Percentiles rank a stretch among this genome's conserved stretches.
Conservation (phyloP, 768 basidiomycete species). For the Xerocomellus chrysenteron region DNA sequence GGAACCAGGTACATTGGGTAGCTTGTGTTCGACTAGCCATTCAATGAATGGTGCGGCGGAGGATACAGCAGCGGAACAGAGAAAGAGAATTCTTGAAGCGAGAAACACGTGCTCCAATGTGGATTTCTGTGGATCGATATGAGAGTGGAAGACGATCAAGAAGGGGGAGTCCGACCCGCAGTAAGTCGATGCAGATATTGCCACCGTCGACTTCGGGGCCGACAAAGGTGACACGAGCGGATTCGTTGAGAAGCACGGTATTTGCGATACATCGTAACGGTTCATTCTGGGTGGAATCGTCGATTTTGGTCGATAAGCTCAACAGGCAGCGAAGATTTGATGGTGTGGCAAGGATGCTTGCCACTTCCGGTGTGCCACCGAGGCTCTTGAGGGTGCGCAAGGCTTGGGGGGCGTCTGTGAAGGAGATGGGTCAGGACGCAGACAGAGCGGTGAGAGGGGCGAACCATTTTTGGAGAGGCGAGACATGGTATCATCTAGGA, state of each 20-base stretch:
- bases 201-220: constrained; percentile 63
- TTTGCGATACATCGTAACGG: constrained; percentile 80
- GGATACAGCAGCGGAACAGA: constrained; percentile 57
- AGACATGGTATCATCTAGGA: constrained; percentile 39
- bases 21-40: constrained; percentile 65
- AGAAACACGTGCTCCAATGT: constrained; percentile 69
- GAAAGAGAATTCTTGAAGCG: constrained; percentile 72
- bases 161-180: constrained; percentile 49
- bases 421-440: not conserved
- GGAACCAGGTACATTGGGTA: constrained; percentile 38
- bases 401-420: constrained; percentile 63
- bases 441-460: constrained; percentile 3
- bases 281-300: constrained; percentile 60
- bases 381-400: constrained; percentile 73
- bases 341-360: constrained; percentile 54
- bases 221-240: constrained; percentile 57
- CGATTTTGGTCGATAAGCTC: constrained; percentile 47
- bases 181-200: constrained; percentile 49
- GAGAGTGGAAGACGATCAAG: constrained; percentile 6
- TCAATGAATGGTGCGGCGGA: constrained; percentile 47
- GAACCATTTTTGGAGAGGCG: constrained; percentile 58
- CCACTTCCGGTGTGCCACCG: constrained; percentile 68
- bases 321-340: constrained; percentile 60
- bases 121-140: constrained; percentile 50
- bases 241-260: constrained; percentile 66